Evolutionary conservation across 2,329 filamentous ascomycete genomes (phyloP).

Genomic region (Fusarium torreyae): DNA sequence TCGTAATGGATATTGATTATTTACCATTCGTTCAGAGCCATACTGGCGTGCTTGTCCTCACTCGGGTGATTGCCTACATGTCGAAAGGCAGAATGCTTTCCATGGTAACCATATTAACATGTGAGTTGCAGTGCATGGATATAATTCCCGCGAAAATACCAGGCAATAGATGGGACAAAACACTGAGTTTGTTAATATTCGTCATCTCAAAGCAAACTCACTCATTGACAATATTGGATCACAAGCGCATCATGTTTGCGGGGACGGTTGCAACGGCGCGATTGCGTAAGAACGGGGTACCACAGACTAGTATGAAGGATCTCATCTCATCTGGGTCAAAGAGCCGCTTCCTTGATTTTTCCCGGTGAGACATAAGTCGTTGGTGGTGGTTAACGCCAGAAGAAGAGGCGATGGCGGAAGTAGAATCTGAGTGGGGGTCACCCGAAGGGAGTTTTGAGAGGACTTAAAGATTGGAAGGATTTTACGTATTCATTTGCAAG

Average conservation of each 20-base stretch:
- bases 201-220: constrained; percentile 57
- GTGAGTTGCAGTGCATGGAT: not conserved
- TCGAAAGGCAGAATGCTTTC: not conserved
- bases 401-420: constrained; percentile 12
- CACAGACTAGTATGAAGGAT: constrained; percentile 50
- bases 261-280: constrained; percentile 60
- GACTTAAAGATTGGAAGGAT: constrained; percentile 8
- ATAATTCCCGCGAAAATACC: not conserved
- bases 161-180: not conserved
- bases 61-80: not conserved
- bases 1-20: no score
- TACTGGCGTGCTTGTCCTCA: no score
- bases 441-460: constrained; percentile 2
- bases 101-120: not conserved
- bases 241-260: constrained; percentile 62
- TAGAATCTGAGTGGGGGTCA: constrained; percentile 33
- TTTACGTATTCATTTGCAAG: constrained; percentile 30
- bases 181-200: constrained; percentile 16
- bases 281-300: constrained; percentile 58
- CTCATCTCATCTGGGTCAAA: not conserved
- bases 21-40: no score
- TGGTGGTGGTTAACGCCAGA: constrained; percentile 25
- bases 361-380: not conserved
- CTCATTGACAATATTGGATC: constrained; percentile 73
- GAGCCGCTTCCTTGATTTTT: constrained; percentile 4